Conservation (phyloP, 129 eudicot genomes). For the Tagetes patula region DNA sequence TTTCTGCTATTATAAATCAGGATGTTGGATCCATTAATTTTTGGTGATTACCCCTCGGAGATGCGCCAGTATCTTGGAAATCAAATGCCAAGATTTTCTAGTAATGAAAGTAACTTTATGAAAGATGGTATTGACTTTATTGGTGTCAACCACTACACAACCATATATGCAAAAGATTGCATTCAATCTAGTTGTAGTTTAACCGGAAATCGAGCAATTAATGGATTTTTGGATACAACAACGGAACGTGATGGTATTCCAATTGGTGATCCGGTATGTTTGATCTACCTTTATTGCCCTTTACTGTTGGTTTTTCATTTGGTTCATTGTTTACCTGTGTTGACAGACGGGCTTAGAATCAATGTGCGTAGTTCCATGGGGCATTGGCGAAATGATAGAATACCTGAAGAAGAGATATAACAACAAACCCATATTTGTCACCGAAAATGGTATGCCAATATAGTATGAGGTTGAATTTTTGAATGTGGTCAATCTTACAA, state of each 20-base stretch:
- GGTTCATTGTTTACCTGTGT: conserved; percentile 25
- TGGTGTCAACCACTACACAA: conserved; percentile 70
- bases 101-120: conserved; percentile 43
- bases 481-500: background rate
- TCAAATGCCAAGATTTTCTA: conserved; percentile 57
- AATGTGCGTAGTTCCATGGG: conserved; percentile 71
- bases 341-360: conserved; percentile 49
- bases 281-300: background rate
- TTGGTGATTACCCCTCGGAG: conserved; percentile 77
- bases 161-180: conserved; percentile 63
- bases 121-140: conserved; percentile 63
- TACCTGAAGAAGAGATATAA: conserved; percentile 66
- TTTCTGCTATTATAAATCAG: conserved; percentile 31
- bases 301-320: background rate
- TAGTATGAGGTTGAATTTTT: background rate
- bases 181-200: conserved; percentile 43
- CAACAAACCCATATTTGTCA: conserved; percentile 74
- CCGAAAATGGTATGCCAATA: conserved; percentile 77
- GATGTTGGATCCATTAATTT: conserved; percentile 71
- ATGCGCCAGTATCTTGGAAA: conserved; percentile 59
- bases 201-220: conserved; percentile 45
- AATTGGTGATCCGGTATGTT: conserved; percentile 65
- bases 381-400: conserved; percentile 52
- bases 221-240: conserved; percentile 36
- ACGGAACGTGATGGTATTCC: conserved; percentile 54